These are phyloP conservation scores for Plantago major DNA, from an alignment of 257 asterid species.

Conservation along the genomic window DNA sequence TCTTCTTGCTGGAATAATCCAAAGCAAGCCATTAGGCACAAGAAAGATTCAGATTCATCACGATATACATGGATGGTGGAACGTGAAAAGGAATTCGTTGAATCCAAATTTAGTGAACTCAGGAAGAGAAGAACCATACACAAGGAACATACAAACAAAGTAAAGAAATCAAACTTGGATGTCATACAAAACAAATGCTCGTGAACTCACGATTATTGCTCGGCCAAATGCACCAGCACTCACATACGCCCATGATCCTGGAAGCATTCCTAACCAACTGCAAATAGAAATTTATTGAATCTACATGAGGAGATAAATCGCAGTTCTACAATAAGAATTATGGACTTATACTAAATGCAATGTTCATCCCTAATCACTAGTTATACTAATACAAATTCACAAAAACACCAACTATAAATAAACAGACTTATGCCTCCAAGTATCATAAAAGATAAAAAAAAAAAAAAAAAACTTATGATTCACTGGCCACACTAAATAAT, in stretches of 20 bases:
- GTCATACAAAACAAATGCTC: not conserved
- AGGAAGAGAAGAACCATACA: too few relatives aligned
- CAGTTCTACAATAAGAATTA: not conserved
- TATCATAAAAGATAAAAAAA: too few relatives aligned
- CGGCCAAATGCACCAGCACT: constrained; percentile 99
- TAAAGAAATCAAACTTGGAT: not conserved
- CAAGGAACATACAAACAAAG: too few relatives aligned
- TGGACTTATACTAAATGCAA: not conserved
- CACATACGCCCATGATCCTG: constrained; percentile 98
- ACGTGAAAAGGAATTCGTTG: too few relatives aligned
- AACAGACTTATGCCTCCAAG: not conserved
- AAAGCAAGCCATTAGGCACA: constrained; percentile 6
- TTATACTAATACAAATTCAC: not conserved
- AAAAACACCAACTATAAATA: too few relatives aligned
- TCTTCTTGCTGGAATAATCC: constrained; percentile 70
- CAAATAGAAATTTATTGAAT: constrained; percentile 16
- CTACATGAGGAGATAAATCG: constrained; percentile 1
- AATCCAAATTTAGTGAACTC: too few relatives aligned
- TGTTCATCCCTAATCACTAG: not conserved
- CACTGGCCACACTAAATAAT: not conserved
- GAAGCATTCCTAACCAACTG: constrained; percentile 99
- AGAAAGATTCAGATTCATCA: not conserved
- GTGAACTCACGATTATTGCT: constrained; percentile 71
- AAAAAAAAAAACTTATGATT: not conserved
- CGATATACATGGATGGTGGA: too few relatives aligned